Conservation (phyloP, 2,329 filamentous ascomycete species). For the Thielaviopsis musarum region DNA sequence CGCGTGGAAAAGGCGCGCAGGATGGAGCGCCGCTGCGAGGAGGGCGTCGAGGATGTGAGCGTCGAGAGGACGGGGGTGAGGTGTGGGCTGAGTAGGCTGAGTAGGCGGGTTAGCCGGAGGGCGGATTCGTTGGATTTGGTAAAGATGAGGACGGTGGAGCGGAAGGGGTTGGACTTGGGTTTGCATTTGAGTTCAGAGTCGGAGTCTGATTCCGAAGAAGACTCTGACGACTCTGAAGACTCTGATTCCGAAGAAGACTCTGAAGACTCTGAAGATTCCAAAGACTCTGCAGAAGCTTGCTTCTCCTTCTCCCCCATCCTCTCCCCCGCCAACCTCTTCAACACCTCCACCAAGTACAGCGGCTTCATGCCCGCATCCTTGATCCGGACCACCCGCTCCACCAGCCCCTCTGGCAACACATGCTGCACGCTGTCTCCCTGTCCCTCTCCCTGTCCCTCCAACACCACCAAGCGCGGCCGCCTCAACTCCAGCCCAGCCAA, state of each 20-base stretch:
- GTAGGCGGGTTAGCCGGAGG: conserved; percentile 66
- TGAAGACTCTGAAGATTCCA: conserved; percentile 62
- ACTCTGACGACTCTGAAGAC: background rate
- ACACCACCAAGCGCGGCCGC: conserved; percentile 58
- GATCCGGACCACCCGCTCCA: conserved; percentile 15
- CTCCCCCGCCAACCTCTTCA: conserved; percentile 18
- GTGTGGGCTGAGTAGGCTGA: conserved; percentile 47
- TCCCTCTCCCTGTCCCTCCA: conserved; percentile 37
- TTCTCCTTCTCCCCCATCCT: background rate
- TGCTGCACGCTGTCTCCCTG: conserved; percentile 20
- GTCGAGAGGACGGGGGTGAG: conserved; percentile 44
- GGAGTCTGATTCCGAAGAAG: conserved; percentile 3
- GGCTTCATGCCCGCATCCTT: conserved; percentile 44
- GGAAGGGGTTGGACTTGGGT: conserved; percentile 15
- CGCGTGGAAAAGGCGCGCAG: conserved; percentile 49
- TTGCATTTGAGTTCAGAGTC: conserved; percentile 16
- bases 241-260: conserved; percentile 1
- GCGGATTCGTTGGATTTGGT: conserved; percentile 82
- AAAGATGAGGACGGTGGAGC: conserved; percentile 55
- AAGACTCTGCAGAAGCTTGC: conserved; percentile 43
- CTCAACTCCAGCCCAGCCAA: conserved; percentile 56
- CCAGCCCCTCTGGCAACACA: conserved; percentile 43
- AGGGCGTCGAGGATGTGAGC: conserved; percentile 64
- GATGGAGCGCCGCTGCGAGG: conserved; percentile 48
- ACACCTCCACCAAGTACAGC: conserved; percentile 51